These are phyloP conservation scores for Penicillium parvum DNA, from an alignment of 495 filamentous ascomycete genomes.

Conservation along the genomic window DNA sequence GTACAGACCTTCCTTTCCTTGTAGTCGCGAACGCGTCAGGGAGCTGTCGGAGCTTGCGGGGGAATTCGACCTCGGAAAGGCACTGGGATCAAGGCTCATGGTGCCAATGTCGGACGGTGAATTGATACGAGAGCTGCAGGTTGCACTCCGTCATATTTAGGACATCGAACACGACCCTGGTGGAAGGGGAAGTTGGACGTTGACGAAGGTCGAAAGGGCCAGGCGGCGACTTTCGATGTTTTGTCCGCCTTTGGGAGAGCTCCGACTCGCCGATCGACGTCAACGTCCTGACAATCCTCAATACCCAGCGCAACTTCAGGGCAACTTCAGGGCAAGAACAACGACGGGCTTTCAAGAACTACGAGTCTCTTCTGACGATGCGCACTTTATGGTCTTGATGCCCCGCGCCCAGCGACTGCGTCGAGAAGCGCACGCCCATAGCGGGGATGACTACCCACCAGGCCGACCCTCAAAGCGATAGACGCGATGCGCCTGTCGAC, in stretches of 20 bases:
- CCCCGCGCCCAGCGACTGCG: constrained; percentile 23
- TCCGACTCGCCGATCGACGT: constrained; percentile 20
- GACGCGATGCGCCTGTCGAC: constrained; percentile 7
- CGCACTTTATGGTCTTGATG: constrained; percentile 7
- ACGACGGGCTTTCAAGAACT: background rate
- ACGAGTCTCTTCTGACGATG: constrained; percentile 10
- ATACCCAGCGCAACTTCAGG: too few species aligned
- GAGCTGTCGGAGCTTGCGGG: constrained; percentile 74
- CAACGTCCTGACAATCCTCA: too few species aligned
- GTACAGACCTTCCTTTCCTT: constrained; percentile 47
- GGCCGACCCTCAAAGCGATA: constrained; percentile 9
- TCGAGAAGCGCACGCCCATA: constrained; percentile 21
- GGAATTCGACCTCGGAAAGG: constrained; percentile 63
- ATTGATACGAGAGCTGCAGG: constrained; percentile 19
- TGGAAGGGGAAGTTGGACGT: constrained; percentile 11
- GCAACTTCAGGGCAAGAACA: background rate
- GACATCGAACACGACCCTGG: constrained; percentile 18
- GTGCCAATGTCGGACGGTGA: constrained; percentile 33
- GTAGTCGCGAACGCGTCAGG: constrained; percentile 57
- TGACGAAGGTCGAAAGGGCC: constrained; percentile 20
- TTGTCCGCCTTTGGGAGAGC: constrained; percentile 25
- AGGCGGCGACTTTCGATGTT: constrained; percentile 27
- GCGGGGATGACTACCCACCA: constrained; percentile 24
- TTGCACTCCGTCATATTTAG: constrained; percentile 39
- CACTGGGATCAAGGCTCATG: constrained; percentile 69